Percentiles rank a stretch among this genome's conserved stretches.
Evolutionary conservation across 2,329 filamentous ascomycete genomes (phyloP).

Genomic region (Fusarium aywerte): DNA sequence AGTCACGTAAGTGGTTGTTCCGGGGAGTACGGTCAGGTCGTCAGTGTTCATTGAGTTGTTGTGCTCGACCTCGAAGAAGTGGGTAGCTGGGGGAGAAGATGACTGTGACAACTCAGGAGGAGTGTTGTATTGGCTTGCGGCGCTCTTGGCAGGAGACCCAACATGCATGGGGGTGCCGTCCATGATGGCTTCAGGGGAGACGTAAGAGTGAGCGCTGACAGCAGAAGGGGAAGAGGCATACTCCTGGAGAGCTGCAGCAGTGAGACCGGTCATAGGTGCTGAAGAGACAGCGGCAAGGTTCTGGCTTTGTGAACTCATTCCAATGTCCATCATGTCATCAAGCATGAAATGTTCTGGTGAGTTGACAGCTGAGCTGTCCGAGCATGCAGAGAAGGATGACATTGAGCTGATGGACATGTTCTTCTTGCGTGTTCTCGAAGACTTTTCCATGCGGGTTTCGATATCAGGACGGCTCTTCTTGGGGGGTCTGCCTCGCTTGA

Average conservation of each 20-base stretch:
- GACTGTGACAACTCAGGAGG: slow-evolving; percentile 71
- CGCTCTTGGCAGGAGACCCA: slow-evolving; percentile 62
- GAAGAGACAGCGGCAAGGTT: slow-evolving; percentile 57
- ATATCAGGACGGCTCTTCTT: slow-evolving; percentile 70
- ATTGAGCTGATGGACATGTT: slow-evolving; percentile 60
- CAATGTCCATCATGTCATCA: slow-evolving; percentile 62
- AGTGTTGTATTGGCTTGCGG: slow-evolving; percentile 64
- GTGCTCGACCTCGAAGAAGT: slow-evolving; percentile 60
- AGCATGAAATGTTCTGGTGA: slow-evolving; percentile 63
- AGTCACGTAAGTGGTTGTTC: slow-evolving; percentile 49
- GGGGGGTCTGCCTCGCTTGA: slow-evolving; percentile 69
- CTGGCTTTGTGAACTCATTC: slow-evolving; percentile 44
- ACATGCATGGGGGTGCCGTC: slow-evolving; percentile 53
- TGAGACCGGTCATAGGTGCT: slow-evolving; percentile 54
- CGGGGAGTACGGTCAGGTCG: slow-evolving; percentile 47
- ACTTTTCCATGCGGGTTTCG: slow-evolving; percentile 67
- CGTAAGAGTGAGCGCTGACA: slow-evolving; percentile 55
- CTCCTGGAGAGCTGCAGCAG: slow-evolving; percentile 50
- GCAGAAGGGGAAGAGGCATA: slow-evolving; percentile 55
- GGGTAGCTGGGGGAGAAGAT: slow-evolving; percentile 64
- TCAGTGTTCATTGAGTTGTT: slow-evolving; percentile 49
- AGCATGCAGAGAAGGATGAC: slow-evolving; percentile 66
- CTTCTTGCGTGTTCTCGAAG: slow-evolving; percentile 67
- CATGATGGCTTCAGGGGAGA: slow-evolving; percentile 60
- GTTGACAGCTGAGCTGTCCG: slow-evolving; percentile 65